A percentile compares a stretch with the other conserved stretches of the same genome.
Conservation (phyloP, 2,329 filamentous ascomycete genomes). For the Botrytis elliptica region DNA sequence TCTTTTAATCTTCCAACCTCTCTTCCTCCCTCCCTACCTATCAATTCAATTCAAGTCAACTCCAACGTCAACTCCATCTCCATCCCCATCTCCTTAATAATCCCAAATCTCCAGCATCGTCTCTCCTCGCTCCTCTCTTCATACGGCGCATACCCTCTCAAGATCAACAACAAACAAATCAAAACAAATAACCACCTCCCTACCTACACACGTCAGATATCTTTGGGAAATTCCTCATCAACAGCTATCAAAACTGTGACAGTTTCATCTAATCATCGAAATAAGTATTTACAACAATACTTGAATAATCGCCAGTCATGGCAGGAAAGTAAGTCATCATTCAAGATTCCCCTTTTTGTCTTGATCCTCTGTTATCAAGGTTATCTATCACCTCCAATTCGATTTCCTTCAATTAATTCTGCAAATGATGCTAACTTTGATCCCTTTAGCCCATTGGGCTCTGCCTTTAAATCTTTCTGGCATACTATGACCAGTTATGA, state of each 20-base stretch:
- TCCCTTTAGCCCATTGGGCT: slow-evolving; percentile 51
- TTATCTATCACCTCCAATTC: not conserved
- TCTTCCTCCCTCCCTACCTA: not conserved
- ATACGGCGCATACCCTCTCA: not conserved
- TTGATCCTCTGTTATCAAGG: not conserved
- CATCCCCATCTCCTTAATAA: not conserved
- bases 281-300: not conserved
- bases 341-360: slow-evolving; percentile 11
- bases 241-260: not conserved
- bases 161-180: not conserved
- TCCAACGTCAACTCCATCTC: not conserved
- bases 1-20: too few relatives aligned
- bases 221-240: not conserved
- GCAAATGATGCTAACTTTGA: not conserved
- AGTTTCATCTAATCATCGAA: not conserved
- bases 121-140: not conserved
- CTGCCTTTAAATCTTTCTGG: slow-evolving; percentile 88
- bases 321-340: slow-evolving; percentile 13
- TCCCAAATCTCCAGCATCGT: not conserved
- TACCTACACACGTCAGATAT: not conserved
- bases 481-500: slow-evolving; percentile 76
- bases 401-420: not conserved
- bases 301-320: slow-evolving; percentile 18
- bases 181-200: not conserved
- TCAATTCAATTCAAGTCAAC: not conserved